Evolutionary conservation across 2,329 filamentous ascomycete species (phyloP), one percentile per base, ranked within the genome.

Genomic region (Ascochyta clinopodiicola): DNA sequence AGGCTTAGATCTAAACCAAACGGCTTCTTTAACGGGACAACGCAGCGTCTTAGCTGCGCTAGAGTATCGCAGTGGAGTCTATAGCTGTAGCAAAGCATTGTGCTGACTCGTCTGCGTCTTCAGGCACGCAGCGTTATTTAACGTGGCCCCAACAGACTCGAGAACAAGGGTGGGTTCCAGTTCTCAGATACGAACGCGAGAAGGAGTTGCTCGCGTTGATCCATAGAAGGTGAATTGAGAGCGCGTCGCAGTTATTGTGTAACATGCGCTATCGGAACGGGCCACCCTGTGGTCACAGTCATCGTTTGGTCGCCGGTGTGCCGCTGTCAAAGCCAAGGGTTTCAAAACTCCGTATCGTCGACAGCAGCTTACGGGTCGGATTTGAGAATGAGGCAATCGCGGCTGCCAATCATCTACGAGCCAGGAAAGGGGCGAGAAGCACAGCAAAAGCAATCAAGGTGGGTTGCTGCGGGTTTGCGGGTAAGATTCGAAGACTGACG

Each of bases 1-100:
- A 58, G 58, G 57, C 59, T 68, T 60, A 70, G 70, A 73, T 73
- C 70, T 70, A 34, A 60, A 48, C 57, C 51, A 61, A 72, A 74
- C 69, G 70, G 67, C 68, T 63, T 62, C 59, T 57, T 60, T 60
- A 43, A 42, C 46, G 40, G 40, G 50, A 40, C 39, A 42, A 6
- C 31, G 53, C 42, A 47, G 45, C 42, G 29, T 38, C 38, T 47
- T 40, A 55, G 36, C 40, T 53, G 52, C 40, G 17, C 35, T 43
- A 50, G 12, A 34, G 19, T 17, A 34, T 29, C 12, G 42, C 46
- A 42, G 27, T 17, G 32, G 25, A 36, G 40, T 42, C 45, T 35
- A 51, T 24, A 42, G 36, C 46, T 46, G 37, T 46, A 29, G 46
- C 24, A 47, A 37, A 51, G 46, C 46, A 21, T 56, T 46, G 13